A percentile compares a stretch with the other conserved stretches of the same genome.
Conservation (phyloP, 805 yeast species). For the Teunomyces funiuensis region DNA sequence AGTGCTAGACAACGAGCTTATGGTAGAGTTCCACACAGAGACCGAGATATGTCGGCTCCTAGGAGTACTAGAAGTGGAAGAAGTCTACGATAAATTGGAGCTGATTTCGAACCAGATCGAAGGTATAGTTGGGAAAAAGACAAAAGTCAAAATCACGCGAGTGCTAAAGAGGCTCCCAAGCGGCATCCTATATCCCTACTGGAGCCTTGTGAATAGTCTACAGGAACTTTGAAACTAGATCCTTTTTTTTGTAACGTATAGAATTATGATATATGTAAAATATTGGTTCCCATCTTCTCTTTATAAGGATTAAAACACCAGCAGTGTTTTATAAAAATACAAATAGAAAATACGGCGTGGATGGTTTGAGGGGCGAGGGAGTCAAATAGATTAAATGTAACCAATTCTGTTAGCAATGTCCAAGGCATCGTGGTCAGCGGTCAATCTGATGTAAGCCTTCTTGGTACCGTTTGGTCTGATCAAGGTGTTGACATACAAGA, state of each 20-base stretch:
- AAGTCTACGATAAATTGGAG: conserved; percentile 9
- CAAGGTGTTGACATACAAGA: conserved; percentile 90
- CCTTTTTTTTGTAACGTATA: conserved; percentile 4
- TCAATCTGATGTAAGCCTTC: conserved; percentile 98
- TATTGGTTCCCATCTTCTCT: conserved; percentile 8
- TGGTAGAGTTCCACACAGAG: conserved; percentile 22
- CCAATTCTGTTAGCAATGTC: conserved; percentile 99
- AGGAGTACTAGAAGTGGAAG: conserved; percentile 15
- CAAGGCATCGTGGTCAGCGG: conserved; percentile 99
- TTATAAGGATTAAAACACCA: conserved; percentile 13
- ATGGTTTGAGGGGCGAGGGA: conserved; percentile 7
- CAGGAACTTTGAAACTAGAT: conserved; percentile 8
- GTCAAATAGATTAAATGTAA: conserved; percentile 68
- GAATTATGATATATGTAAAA: conserved; percentile 8
- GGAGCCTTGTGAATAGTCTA: conserved; percentile 14
- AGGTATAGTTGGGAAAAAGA: background rate
- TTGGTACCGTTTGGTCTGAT: conserved; percentile 99
- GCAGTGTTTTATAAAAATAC: conserved; percentile 12
- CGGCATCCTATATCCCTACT: conserved; percentile 13
- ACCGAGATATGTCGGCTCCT: conserved; percentile 28
- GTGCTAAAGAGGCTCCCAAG: conserved; percentile 4
- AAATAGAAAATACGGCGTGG: conserved; percentile 11
- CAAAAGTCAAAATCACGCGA: conserved; percentile 5
- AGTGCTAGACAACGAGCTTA: conserved; percentile 9
- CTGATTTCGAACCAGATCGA: conserved; percentile 9